Evolutionary conservation across 2,329 filamentous ascomycete species (phyloP), one percentile per base, ranked within the genome.

Genomic region (Phialocephala sp.): DNA sequence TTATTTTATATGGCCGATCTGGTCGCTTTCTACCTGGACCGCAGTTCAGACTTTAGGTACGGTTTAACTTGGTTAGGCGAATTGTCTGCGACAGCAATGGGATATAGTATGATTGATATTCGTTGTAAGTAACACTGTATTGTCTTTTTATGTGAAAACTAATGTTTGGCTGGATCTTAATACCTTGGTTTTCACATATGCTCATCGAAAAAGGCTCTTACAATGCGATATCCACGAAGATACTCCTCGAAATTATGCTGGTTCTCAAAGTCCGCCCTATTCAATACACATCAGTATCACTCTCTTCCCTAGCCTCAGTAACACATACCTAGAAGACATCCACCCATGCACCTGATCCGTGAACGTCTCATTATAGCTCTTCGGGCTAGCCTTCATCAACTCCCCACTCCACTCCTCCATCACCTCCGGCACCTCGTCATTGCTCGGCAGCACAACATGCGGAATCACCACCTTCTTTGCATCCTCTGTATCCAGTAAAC

Each of bases 341-440:
- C 89, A 92, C 54, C 89, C 89, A 77, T 92, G 89, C 74, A 88
- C 83, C 82, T 90, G 89, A 72, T 87, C 87, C 27, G 73, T 72
- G 73, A 90, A 91, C n/a, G 76, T 87, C 80, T 91, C 88, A 61
- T 90, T 84, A 68, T 88, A 83, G 73, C 87, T 87, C 65, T 84
- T 78, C 27, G 56, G 55, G 47, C 52, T 69, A 11, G n/a, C 75
- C 45, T 74, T 77, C 41, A 76, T 74, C 22, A 86, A 69, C 2
- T 79, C 75, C 57, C 79, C 71, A 1, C 79, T 83, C 35, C 78
- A 79, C 60, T 59, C 20, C 39, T 62, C 58, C 35, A 62, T 64
- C 22, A 81, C 24, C 71, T 76, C 36, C 70, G 66, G 15, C 76
- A 72, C 8, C 65, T 91, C 90, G 70, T 91, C 89, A 74, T 84